A percentile compares a stretch with the other conserved stretches of the same genome.
Evolutionary conservation across 2,329 filamentous ascomycete genomes (phyloP).

Genomic region (Aspergillus brunneoviolaceus): DNA sequence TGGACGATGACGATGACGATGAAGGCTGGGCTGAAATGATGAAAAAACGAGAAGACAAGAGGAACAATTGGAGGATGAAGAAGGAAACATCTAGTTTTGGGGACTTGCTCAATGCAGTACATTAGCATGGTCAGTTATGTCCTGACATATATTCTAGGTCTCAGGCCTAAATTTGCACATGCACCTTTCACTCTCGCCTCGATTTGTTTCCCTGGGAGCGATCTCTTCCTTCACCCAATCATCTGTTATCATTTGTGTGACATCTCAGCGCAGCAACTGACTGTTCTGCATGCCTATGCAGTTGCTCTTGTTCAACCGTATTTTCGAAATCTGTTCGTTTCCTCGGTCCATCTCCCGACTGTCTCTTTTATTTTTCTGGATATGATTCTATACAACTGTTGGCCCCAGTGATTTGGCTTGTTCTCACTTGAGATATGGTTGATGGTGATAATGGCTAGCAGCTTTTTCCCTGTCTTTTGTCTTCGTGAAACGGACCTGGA

Average conservation of each 20-base stretch:
- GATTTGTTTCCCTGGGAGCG: neutral
- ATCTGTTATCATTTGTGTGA: neutral
- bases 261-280: neutral
- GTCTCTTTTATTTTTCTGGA: conserved; percentile 13
- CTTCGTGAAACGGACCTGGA: conserved; percentile 7
- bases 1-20: conserved; percentile 50
- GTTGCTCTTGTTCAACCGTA: neutral
- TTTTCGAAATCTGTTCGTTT: neutral
- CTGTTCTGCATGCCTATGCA: neutral
- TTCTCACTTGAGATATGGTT: neutral
- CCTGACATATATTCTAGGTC: neutral
- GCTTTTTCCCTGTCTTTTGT: conserved; percentile 10
- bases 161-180: neutral
- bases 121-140: conserved; percentile 21
- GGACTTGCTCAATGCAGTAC: conserved; percentile 39
- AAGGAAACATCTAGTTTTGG: conserved; percentile 38
- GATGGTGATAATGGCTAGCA: conserved; percentile 8
- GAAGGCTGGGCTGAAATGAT: conserved; percentile 53
- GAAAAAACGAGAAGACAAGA: conserved; percentile 51
- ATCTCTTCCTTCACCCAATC: neutral
- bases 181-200: neutral
- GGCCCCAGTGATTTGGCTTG: conserved; percentile 1
- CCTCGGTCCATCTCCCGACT: neutral
- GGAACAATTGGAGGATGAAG: conserved; percentile 48
- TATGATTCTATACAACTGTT: conserved; percentile 6